Base-by-base conservation (phyloP, 345 rosid species). In the Eucalyptus pumila region DNA sequence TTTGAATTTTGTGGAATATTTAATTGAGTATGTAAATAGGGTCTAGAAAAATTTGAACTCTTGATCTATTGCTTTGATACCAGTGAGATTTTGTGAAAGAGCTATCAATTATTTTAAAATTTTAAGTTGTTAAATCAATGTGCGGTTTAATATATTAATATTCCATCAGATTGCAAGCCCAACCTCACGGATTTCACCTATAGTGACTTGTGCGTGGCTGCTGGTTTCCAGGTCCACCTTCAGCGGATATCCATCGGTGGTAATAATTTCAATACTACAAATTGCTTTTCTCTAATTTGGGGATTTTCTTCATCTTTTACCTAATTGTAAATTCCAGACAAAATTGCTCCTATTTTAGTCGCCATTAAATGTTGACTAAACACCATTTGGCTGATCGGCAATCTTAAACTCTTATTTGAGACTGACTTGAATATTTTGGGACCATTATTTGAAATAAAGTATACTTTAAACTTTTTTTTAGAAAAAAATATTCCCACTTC, bases 171-270 rank as follows among this genome's bases (percentile, higher is more conserved):
- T 30, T 98, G 99, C 89, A 40, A 90, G 88, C 87, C 91, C 87
- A 96, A 96, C 88, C 93, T 98, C 87, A 93, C 91, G 15, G 95
- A 93, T 89, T 93, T 88, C 23, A 93, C 95, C 3, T 81, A 90
- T 52, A 96, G 99, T 80, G 96, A 92, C 87, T 88, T 92, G 10
- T 98, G 99, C 65, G 92, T 95, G 11, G 90, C 91, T 2, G 98
- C 97, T 50, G 97, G 96, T 9, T 90, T 89, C 87, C 90, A 88
- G 72, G 96, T 94, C 90, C 96, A 94, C 86, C 32, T 86, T 3
- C 51, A 69, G 81, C 88, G 95, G 90, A 9, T 91, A 11, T 14
- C 30, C 27, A 49, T 95, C 13, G 95, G 95, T 69, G 96, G 96
- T 86, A 94, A 94, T 88, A 88, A 30, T 86, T 89, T 93, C 86